Evolutionary conservation across 331 rosid species (phyloP).

Genomic region (Pyrus hybrid): DNA sequence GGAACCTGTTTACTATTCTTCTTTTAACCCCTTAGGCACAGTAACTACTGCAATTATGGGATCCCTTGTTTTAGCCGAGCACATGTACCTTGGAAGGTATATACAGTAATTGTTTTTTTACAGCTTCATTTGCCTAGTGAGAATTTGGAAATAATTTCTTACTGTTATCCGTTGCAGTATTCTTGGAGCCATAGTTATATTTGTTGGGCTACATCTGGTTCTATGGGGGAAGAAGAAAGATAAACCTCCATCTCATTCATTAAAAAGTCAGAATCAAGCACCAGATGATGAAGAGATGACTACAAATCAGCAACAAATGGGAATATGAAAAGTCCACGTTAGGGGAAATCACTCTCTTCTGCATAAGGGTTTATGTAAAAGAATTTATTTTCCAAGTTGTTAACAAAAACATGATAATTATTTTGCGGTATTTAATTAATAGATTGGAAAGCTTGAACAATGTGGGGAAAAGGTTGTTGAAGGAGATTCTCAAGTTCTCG

Average conservation of each 20-base stretch:
- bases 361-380: too few relatives aligned
- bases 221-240: slow-evolving; percentile 31
- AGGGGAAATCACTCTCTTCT: too few relatives aligned
- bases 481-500: too few relatives aligned
- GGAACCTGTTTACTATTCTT: slow-evolving; percentile 20
- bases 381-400: too few relatives aligned
- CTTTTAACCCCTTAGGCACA: slow-evolving; percentile 24
- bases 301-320: not conserved
- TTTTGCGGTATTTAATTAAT: too few relatives aligned
- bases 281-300: not conserved
- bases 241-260: not conserved
- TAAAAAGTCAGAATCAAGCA: not conserved
- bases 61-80: slow-evolving; percentile 12
- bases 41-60: slow-evolving; percentile 23
- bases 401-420: too few relatives aligned
- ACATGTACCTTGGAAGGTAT: slow-evolving; percentile 23
- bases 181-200: slow-evolving; percentile 11
- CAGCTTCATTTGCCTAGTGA: too few relatives aligned
- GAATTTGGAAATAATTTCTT: too few relatives aligned
- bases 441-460: too few relatives aligned
- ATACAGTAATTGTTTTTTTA: not conserved
- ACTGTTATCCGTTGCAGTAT: not conserved
- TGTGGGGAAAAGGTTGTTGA: too few relatives aligned
- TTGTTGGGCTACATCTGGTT: too few relatives aligned
- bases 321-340: not conserved